Base-by-base conservation (phyloP, 352 stramenopile species). In the Globisporangium ultimum region DNA sequence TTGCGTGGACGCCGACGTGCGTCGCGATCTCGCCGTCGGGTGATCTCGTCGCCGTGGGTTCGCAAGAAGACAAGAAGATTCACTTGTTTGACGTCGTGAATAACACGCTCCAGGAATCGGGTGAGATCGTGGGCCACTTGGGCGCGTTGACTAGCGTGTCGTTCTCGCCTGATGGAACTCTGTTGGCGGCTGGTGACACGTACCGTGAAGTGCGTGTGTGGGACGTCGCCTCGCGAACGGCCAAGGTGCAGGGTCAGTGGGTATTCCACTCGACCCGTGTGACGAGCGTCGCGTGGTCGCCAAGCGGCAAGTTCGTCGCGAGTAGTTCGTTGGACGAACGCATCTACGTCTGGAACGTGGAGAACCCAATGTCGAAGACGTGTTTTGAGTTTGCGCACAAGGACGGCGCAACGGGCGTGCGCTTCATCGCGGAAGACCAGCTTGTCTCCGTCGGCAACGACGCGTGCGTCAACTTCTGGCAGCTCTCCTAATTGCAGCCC, bases 211-310 rank as follows among this genome's bases (percentile, higher is more conserved):
- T 98, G 60, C 89, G 88, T 50, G 84, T 97, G 34, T 97, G 86
- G 83, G 81, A 96, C 49, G 84, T 91, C 4, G 86, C 79, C 3
- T 83, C 75, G 21, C 90, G 83, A 57, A 76, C 80, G 0, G 72
- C 96, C 45, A 80, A 97, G 62, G 79, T 97, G 38, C 93, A 97
- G 63, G 88, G 89, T 20, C 72, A 90, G 71, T 99, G 96, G 96
- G 95, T 98, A 20, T 98, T 97, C 78, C 96, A 99, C 76, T 96
- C 95, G 53, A 97, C 96, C 60, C 84, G 85, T 21, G 91, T 99
- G 46, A 97, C 87, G 24, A 93, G 77, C 47, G 72, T 99, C 9
- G 85, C 95, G 28, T 99, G 97, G 93, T 95, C 90, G 22, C 85
- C 87, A 1, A 94, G 95, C 62, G 87, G 94, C 58, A 87, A 88